Evolutionary conservation across 129 eudicot species (phyloP), one percentile per base, ranked within the genome.

Genomic region (Centrapalus pauciflorus): DNA sequence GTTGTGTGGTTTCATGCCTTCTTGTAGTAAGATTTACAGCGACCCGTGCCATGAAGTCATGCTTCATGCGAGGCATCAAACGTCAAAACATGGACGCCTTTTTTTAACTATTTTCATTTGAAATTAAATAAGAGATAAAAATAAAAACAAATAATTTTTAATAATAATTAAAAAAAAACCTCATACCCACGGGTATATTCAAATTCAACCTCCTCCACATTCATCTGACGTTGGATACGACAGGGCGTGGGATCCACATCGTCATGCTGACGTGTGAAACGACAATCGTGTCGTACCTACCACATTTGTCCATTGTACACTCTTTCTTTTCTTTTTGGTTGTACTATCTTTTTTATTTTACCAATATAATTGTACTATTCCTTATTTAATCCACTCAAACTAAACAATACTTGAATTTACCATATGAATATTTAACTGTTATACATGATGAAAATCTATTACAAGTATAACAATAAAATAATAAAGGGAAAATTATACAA

Each of bases 201-300:
- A 24, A 8, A 32, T 71, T 70, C 34, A 57, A 16, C 46, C 29
- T 26, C 24, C 67, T 40, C 43, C 41, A 29, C 45, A 66, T 26
- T 27, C 64, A 68, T 21, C 73, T 68, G 73, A 68, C 73, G 67
- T 41, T 23, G 70, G 77, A 72, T 72, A 61, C 55, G 70, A 72
- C 70, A 72, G 50, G 49, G 61, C 49, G 7, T 24, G 55, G 63
- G 70, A 24, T 29, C 77, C 70, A 51, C 64, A 37, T 23, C 41
- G 26, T 62, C 49, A 23, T 33, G 60, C 61, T 71, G 69, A 71
- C 69, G 63, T 48, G 70, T 13, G 26, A 62, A 35, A 72, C 70
- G 35, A 72, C 74, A 66, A 50, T 32, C 49, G 54, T 46, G 55
- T 32, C 52, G 29, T 26, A 71, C 67, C 52, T 26, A 60, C 61